phyloP scores from a whole-genome alignment of 2,329 filamentous ascomycete species.

The Fusarium duplospermum region DNA sequence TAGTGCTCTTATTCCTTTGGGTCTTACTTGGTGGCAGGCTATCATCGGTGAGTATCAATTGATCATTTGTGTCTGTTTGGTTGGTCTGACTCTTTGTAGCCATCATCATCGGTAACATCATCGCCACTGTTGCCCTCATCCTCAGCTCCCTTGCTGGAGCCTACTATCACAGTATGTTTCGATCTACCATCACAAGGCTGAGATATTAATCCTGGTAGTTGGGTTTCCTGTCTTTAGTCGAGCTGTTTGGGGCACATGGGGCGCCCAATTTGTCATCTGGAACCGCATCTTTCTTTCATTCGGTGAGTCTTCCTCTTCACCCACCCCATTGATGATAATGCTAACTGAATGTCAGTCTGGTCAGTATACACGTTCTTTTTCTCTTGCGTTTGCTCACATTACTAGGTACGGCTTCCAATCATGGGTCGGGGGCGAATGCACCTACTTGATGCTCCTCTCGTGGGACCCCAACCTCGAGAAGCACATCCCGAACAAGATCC shows the following conservation, averaged over 20 bases:
- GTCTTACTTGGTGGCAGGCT: constrained; percentile 57
- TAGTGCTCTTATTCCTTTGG: constrained; percentile 55
- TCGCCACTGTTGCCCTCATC: constrained; percentile 54
- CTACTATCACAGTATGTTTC: constrained; percentile 53
- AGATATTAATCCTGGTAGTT: constrained; percentile 35
- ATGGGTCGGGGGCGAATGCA: constrained; percentile 59
- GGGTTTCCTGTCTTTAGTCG: constrained; percentile 55
- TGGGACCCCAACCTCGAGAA: constrained; percentile 57
- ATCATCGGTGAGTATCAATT: constrained; percentile 49
- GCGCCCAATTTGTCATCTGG: constrained; percentile 56
- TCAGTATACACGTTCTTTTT: background rate
- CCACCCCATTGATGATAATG: background rate
- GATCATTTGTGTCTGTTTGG: background rate
- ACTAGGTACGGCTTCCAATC: constrained; percentile 57
- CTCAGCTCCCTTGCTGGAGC: constrained; percentile 57
- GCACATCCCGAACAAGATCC: constrained; percentile 56
- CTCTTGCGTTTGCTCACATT: background rate
- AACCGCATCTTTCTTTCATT: constrained; percentile 56
- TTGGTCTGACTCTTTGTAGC: constrained; percentile 21
- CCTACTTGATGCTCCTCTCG: constrained; percentile 59
- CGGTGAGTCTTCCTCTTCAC: constrained; percentile 43
- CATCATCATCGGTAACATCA: constrained; percentile 52
- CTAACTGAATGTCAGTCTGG: constrained; percentile 18
- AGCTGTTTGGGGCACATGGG: constrained; percentile 55
- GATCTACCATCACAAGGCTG: background rate